phyloP scores from a whole-genome alignment of 257 asterid genomes.

The Solanum appendiculatum region DNA sequence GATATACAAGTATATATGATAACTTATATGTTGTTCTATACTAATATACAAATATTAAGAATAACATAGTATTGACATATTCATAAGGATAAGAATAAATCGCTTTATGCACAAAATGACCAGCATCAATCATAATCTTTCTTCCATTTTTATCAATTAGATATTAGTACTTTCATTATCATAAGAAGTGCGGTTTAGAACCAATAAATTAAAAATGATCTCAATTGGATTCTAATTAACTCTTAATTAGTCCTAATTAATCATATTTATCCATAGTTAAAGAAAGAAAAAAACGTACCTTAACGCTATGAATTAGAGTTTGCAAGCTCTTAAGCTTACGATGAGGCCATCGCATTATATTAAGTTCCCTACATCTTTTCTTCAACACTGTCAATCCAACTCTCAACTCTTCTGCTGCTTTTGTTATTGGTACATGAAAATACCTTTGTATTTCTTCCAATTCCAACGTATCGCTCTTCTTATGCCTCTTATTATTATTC shows the following conservation, averaged over 20 bases:
- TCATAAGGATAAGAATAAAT: too few relatives aligned
- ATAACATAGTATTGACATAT: too few relatives aligned
- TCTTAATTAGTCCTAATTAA: not conserved
- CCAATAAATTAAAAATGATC: not conserved
- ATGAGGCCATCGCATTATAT: conserved; percentile 78
- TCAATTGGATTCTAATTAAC: too few relatives aligned
- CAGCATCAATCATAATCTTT: too few relatives aligned
- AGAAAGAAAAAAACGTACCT: conserved; percentile 24
- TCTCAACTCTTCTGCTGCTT: conserved; percentile 67
- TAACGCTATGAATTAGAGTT: conserved; percentile 63
- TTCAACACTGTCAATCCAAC: conserved; percentile 76
- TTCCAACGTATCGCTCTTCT: conserved; percentile 26
- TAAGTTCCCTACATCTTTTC: conserved; percentile 73
- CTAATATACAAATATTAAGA: not conserved
- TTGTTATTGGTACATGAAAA: conserved; percentile 61
- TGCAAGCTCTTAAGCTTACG: conserved; percentile 82
- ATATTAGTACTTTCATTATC: too few relatives aligned
- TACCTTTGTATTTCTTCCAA: conserved; percentile 62
- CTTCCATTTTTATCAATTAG: too few relatives aligned
- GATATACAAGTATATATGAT: too few relatives aligned
- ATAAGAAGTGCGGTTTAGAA: too few relatives aligned
- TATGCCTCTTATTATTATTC: conserved; percentile 11
- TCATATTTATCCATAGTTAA: not conserved
- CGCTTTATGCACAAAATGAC: too few relatives aligned
- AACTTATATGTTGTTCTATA: not conserved